Base-by-base conservation (phyloP, 2,329 filamentous ascomycete species). In the Camillea tinctor region DNA sequence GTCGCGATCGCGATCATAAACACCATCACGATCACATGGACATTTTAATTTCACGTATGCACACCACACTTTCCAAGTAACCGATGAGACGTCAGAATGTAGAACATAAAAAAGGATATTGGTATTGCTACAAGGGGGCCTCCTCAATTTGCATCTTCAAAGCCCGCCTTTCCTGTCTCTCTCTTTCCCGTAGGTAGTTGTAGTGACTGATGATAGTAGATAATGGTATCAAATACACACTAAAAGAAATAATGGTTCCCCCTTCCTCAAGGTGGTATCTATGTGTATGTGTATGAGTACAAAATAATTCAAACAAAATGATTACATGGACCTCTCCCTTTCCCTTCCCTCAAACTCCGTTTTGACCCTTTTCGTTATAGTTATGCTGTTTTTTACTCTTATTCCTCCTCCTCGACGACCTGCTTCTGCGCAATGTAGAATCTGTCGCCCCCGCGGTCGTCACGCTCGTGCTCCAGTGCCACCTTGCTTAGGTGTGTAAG, bases 401-500 rank as follows among this genome's bases (percentile, higher is more conserved):
- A 69, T 50, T 68, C 67, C 49, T 69, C 68, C 44, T 68, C 67
- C 58, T 70, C 68, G 36, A 69, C 59, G 15, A 69, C 64, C 50
- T 67, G 65, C 68, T 70, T 70, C 54, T 68, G 64, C 23, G 66
- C 66, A 36, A 70, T 57, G 62, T 69, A 70, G 60, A 64, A 70
- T 49, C 68, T 64, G 62, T 75, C 73, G 66, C 76, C 77, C 68
- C 79, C 78, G 40, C 36, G 15, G 5, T 74, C 69, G 68, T 81
- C 78, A 36, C 68, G 72, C 74, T 81, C 79, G 69, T 80, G 78
- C 73, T 82, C 80, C 55, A 82, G 69, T 57, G 80, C 80, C 54
- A 82, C 75, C 73, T 81, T 81, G 74, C 78, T 79, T 55, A 82
- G 76, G 71, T 81, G 79, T 53, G 74, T 76, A 61, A 82, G 75